Evolutionary conservation across 345 rosid species (phyloP).

Genomic region (Murraya koenigii): DNA sequence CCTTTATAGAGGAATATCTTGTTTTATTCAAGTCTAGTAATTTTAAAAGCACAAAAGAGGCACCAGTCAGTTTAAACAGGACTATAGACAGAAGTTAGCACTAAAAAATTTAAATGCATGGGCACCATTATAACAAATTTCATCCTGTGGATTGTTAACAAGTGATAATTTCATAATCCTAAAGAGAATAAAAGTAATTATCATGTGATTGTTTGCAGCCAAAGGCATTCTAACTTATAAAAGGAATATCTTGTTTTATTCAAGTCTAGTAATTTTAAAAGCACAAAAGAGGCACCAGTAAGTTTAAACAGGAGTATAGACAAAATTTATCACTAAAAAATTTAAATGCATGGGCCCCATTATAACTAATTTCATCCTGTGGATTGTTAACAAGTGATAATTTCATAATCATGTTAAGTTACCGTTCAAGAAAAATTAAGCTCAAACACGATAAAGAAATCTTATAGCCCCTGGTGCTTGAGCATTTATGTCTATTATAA

Average conservation of each 20-base stretch:
- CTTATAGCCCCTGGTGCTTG: neutral
- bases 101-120: neutral
- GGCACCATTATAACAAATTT: neutral
- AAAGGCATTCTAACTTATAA: conserved; percentile 1
- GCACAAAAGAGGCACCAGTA: neutral
- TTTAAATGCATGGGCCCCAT: neutral
- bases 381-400: neutral
- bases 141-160: neutral
- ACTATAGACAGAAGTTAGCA: neutral
- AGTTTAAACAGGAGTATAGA: neutral
- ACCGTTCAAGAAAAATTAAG: neutral
- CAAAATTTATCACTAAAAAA: neutral
- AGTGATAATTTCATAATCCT: too few species aligned
- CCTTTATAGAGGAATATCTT: neutral
- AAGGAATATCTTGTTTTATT: neutral
- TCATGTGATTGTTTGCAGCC: neutral
- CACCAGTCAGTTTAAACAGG: neutral
- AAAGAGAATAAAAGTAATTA: neutral
- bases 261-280: neutral
- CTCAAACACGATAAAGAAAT: neutral
- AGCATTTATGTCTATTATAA: neutral
- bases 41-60: neutral
- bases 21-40: neutral
- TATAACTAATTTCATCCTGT: neutral
- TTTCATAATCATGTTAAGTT: neutral